Evolutionary conservation across 2,329 filamentous ascomycete genomes (phyloP).

Genomic region (Phaeophleospora eucalypticola): DNA sequence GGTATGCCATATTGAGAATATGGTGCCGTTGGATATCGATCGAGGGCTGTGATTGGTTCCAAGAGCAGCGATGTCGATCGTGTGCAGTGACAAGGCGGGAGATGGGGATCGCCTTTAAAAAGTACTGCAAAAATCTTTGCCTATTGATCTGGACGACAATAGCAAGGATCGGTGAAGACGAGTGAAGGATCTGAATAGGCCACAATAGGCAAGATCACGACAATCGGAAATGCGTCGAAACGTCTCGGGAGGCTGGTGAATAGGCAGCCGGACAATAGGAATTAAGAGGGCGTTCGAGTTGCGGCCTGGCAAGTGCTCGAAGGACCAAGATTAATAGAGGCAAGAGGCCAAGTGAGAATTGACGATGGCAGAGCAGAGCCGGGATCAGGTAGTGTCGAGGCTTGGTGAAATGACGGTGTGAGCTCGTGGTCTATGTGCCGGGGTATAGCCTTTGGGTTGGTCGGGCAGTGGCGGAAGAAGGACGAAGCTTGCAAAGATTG

Average conservation of each 20-base stretch:
- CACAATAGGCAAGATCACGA: slow-evolving; percentile 21
- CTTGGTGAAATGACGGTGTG: slow-evolving; percentile 27
- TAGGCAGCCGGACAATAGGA: slow-evolving; percentile 21
- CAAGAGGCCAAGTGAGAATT: no score
- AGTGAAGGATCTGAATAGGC: slow-evolving; percentile 13
- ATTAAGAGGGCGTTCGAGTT: slow-evolving; percentile 28
- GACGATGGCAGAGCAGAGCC: slow-evolving; percentile 3
- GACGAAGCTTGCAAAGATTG: slow-evolving; percentile 22
- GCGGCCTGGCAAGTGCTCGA: slow-evolving; percentile 29
- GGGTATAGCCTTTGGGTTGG: slow-evolving; percentile 24
- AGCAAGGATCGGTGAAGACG: slow-evolving; percentile 9
- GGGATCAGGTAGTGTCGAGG: slow-evolving; percentile 19
- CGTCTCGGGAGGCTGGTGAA: slow-evolving; percentile 8
- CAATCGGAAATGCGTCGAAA: slow-evolving; percentile 7
- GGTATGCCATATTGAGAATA: slow-evolving; percentile 42
- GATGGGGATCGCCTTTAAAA: slow-evolving; percentile 7
- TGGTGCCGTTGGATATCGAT: slow-evolving; percentile 15
- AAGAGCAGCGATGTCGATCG: slow-evolving; percentile 7
- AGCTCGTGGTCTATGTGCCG: slow-evolving; percentile 19
- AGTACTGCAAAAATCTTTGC: slow-evolving; percentile 15
- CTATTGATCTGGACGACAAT: slow-evolving; percentile 30
- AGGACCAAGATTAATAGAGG: slow-evolving; percentile 25
- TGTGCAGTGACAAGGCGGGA: slow-evolving; percentile 11
- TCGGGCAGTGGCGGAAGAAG: slow-evolving; percentile 21
- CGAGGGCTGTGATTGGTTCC: slow-evolving; percentile 11